Evolutionary conservation across 2,329 filamentous ascomycete species (phyloP).

Genomic region (Penicillium olsonii): DNA sequence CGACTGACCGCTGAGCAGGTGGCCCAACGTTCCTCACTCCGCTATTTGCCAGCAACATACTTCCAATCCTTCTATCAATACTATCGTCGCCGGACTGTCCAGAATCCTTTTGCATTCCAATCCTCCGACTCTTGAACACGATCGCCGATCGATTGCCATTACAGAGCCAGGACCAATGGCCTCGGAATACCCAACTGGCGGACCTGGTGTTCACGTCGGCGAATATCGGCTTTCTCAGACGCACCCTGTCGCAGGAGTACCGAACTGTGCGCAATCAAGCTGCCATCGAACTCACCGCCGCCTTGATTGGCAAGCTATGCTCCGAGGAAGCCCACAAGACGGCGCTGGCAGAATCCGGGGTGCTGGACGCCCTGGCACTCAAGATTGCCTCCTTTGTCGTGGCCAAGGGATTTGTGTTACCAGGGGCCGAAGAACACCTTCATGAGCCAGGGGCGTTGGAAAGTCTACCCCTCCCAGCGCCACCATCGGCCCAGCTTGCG

Average conservation of each 20-base stretch:
- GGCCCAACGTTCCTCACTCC: constrained; percentile 77
- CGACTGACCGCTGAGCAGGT: constrained; percentile 53
- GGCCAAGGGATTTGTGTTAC: constrained; percentile 67
- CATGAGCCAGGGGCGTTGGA: constrained; percentile 58
- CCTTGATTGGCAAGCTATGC: constrained; percentile 64
- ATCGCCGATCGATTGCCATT: constrained; percentile 67
- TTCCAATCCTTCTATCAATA: constrained; percentile 70
- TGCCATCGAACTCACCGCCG: constrained; percentile 43
- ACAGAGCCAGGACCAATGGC: constrained; percentile 53
- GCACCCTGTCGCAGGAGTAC: constrained; percentile 65
- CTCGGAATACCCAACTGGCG: constrained; percentile 56
- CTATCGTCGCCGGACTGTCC: constrained; percentile 67
- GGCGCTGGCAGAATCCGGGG: constrained; percentile 68
- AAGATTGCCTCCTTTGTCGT: constrained; percentile 72
- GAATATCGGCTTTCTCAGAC: constrained; percentile 63
- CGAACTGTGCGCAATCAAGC: constrained; percentile 56
- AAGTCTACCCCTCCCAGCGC: constrained; percentile 63
- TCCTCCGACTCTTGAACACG: constrained; percentile 72
- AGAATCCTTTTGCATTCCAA: constrained; percentile 68
- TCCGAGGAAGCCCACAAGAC: constrained; percentile 69
- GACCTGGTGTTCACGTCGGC: constrained; percentile 65
- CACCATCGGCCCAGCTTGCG: constrained; percentile 60
- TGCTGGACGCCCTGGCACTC: constrained; percentile 76
- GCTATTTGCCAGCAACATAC: constrained; percentile 65
- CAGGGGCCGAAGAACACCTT: constrained; percentile 60